Evolutionary conservation across 1,284 basidiomycete genomes (phyloP).

Genomic region (Pseudozyma pruni): DNA sequence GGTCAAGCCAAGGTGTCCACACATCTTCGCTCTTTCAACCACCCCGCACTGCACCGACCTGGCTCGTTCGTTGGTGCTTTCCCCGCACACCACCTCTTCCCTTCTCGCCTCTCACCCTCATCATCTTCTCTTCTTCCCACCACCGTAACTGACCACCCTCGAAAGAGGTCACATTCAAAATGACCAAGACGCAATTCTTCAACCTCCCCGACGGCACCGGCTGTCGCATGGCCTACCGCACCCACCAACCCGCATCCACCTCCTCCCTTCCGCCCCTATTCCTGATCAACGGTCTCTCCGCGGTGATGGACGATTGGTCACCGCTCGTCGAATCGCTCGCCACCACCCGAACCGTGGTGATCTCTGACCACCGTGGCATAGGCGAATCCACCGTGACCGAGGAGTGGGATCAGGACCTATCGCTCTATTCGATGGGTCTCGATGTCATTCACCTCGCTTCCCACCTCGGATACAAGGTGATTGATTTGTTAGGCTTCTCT

Average conservation of each 20-base stretch:
- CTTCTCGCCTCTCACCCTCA: background rate
- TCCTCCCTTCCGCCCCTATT: constrained; percentile 38
- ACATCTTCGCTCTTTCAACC: background rate
- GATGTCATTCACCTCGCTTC: constrained; percentile 54
- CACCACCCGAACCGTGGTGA: constrained; percentile 42
- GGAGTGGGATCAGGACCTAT: constrained; percentile 52
- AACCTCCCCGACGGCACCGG: constrained; percentile 13
- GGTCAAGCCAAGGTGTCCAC: background rate
- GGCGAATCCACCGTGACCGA: constrained; percentile 46
- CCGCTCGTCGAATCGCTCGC: constrained; percentile 51
- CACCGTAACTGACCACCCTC: too few species aligned
- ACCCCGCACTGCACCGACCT: too few species aligned
- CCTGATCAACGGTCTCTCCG: constrained; percentile 63
- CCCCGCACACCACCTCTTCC: background rate
- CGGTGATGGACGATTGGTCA: constrained; percentile 63
- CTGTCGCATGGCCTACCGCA: constrained; percentile 46
- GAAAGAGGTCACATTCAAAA: background rate
- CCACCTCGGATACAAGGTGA: constrained; percentile 27
- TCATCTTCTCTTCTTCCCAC: background rate
- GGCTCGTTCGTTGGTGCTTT: too few species aligned
- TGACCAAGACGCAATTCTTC: constrained; percentile 11
- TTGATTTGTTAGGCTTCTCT: constrained; percentile 61
- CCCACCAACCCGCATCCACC: constrained; percentile 1
- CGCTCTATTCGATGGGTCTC: constrained; percentile 54
- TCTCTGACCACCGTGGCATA: constrained; percentile 63